Evolutionary conservation across 441 rosid genomes (phyloP), one percentile per base, ranked within the genome.

Genomic region (Eutrema salsugineum): DNA sequence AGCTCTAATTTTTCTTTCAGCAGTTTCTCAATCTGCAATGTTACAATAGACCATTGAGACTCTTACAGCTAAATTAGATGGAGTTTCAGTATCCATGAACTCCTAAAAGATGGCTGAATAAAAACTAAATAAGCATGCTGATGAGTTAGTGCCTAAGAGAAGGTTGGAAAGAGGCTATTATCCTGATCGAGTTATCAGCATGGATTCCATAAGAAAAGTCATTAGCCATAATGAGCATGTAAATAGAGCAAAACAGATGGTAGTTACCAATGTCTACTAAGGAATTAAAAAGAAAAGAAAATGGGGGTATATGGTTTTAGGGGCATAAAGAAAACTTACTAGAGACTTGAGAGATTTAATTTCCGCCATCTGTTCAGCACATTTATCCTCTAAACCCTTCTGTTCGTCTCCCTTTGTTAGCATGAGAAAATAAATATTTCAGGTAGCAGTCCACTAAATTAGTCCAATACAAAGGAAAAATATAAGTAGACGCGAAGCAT

Each of bases 11-110:
- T 87, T 65, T 89, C 95, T 85, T 88, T 91, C 80, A 81, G 91
- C 80, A 89, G 72, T 73, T 87, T 78, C 81, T 93, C 98, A 80
- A 88, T 83, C 98, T 95, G 94, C 80, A 82, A 56, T 17, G 70
- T 51, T 38, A 32, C 73, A 66, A 71, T 54, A 19, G 27, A 77
- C 51, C 51, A 70, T 55, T 62, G 15, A 69, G 40, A 69, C 54
- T 55, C 60, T 56, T 5, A 48, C 48, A 55, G 67, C 48, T 49
- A 63, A n/a, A 49, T n/a, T 55, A 2, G 47, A 27, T 39, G 65
- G 15, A 62, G 59, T 69, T 69, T 63, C 33, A 47, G 38, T 38
- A 61, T 44, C 33, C 28, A 54, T 19, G 10, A 50, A 11, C 50
- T 49, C 32, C 48, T 66, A 42, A 60, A 24, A 42, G 33, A 68